Base-by-base conservation (phyloP, 495 filamentous ascomycete genomes). In the Aspergillus haitiensis region DNA sequence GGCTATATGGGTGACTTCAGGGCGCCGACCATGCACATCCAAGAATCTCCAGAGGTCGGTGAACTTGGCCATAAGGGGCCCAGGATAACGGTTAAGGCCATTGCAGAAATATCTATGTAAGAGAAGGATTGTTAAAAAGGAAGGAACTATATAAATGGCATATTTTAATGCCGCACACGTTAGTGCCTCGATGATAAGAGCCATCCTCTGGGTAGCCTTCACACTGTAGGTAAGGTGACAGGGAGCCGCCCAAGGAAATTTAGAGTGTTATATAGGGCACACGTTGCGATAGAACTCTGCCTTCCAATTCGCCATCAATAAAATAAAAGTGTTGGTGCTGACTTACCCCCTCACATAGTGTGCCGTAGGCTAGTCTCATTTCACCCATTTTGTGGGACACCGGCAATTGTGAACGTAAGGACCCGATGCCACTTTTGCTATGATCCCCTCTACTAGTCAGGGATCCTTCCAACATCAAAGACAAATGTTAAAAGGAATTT, bases 11-110 rank as follows among this genome's bases (percentile, higher is more conserved):
- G 86, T 87, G 49, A 80, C 66, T 58, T 93, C 86, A 12, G 87
- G 82, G 44, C 82, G 77, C 46, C 84, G 78, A 9, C 75, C 74
- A 54, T 82, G 82, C 3, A 88, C 87, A 64, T 90, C 82, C 59
- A 80, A 78, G 59, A 90, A 84, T 21, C 90, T 79, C 84, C 88
- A 92, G 71, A 79, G 80, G 67, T 88, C 79, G 3, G 88, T 90
- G 56, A 89, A 78, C 7, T 81, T 82, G 12, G 86, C 89, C 40
- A 88, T 72, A 58, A 87, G 79, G 1, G 86, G 88, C 0, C 89
- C 88, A 0, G 87, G 87, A 60, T 59, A 59, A 15, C 49, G 48
- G 47, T 59, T 21, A 2, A 52, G 48, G 27, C 56, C 48, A 47
- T 59, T 52, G 18, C 44, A 27, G 32, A 59, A 59, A 13, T 59